Evolutionary conservation across 768 basidiomycete genomes (phyloP), one percentile per base, ranked within the genome.

Genomic region (Leccinum incarnatum): DNA sequence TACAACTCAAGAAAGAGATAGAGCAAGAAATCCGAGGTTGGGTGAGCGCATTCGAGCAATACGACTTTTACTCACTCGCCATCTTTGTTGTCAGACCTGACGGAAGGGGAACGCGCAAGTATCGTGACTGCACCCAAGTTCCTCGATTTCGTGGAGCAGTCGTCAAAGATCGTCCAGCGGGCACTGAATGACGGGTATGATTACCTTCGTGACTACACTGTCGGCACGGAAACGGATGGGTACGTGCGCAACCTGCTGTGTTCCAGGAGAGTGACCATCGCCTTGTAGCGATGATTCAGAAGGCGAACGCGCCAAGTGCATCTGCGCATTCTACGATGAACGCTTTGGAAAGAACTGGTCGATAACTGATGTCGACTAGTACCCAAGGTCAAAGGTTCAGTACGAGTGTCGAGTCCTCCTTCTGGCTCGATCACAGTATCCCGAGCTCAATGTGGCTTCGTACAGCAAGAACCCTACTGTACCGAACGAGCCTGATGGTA

Each of bases 391-490:
- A 54, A n/a, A 75, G 56, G 19, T 50, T 25, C 46, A 17, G 36
- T 37, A 23, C 58, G 17, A 25, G 40, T 1, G 17, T 37, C 12
- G 21, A 34, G 30, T 42, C 3, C 36, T 8, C 30, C 10, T n/a
- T 49, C 56, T 61, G 52, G 56, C 53, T 21, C 11, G 49, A 42
- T 59, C 19, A 10, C 54, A 98, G 96, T 98, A 93, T 67, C 96
- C 95, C 7, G 97, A 99, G 74, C 83, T 99, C 25, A 91, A 88
- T 58, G 92, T 92, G 19, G 95, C 97, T 0, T 91, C 97, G 4
- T 99, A 99, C 70, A 99, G 98, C 79, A 98, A 97, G 79, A 98
- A 98, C 65, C 88, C 93, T 10, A 87, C 89, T 4, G 91, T 94
- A 0, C 73, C 94, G 50, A 95, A 97, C 65, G 97, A 98, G 69